Conservation (phyloP, 2,329 filamentous ascomycete species). For the Neofusicoccum kwambonambiense region DNA sequence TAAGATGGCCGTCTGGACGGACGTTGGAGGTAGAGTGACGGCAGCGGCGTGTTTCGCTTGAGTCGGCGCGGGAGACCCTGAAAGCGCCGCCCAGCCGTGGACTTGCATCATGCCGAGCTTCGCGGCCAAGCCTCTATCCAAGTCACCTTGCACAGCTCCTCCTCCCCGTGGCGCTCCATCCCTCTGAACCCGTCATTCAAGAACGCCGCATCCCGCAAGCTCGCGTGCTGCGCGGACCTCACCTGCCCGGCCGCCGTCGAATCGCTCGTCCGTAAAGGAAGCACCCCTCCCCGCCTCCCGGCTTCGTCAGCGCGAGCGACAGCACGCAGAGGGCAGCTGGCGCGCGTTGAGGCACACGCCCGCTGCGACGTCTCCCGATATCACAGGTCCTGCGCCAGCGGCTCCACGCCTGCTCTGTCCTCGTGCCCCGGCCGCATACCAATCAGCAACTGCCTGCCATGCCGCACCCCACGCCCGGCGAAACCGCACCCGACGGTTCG, state of each 20-base stretch:
- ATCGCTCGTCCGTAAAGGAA: constrained; percentile 2
- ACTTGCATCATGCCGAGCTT: constrained; percentile 14
- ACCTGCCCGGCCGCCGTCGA: not conserved
- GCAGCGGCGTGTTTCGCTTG: constrained; percentile 7
- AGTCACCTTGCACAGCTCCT: constrained; percentile 1
- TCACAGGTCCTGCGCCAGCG: constrained; percentile 6
- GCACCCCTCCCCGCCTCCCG: not conserved
- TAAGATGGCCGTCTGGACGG: too few relatives aligned
- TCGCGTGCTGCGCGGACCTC: not conserved
- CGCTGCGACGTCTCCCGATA: not conserved
- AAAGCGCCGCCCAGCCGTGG: constrained; percentile 1
- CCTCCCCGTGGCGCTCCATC: not conserved
- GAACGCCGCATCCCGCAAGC: not conserved
- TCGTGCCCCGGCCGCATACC: constrained; percentile 4
- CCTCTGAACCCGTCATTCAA: not conserved
- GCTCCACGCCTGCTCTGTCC: constrained; percentile 8
- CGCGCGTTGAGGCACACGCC: constrained; percentile 7
- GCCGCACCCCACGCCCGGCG: constrained; percentile 20
- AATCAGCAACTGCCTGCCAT: constrained; percentile 16
- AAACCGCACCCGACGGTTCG: not conserved
- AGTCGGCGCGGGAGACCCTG: not conserved
- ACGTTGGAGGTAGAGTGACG: not conserved
- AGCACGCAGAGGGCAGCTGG: not conserved
- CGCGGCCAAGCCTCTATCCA: constrained; percentile 8
- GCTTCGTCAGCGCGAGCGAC: constrained; percentile 2